Conservation (phyloP, 768 basidiomycete species). For the Suillus luteus region DNA sequence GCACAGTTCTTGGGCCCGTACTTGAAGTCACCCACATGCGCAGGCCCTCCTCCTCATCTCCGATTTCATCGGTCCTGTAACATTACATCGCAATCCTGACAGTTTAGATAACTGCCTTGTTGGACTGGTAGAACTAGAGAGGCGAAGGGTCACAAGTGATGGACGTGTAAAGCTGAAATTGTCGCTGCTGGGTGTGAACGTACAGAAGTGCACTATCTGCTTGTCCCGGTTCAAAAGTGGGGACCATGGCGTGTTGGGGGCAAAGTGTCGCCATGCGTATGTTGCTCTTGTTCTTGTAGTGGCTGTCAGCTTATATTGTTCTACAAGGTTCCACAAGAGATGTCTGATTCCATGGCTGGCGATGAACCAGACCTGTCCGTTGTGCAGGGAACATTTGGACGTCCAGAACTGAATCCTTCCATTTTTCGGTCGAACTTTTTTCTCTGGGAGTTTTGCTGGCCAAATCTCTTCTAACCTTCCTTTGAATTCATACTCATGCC, state of each 20-base stretch:
- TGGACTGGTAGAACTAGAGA: slow-evolving; percentile 55
- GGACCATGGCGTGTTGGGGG: slow-evolving; percentile 57
- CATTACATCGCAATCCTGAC: slow-evolving; percentile 25
- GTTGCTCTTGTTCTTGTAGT: slow-evolving; percentile 19
- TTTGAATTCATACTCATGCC: slow-evolving; percentile 5
- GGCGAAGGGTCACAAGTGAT: slow-evolving; percentile 58
- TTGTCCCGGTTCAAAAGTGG: slow-evolving; percentile 65
- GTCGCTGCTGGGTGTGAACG: slow-evolving; percentile 57
- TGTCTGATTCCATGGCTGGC: slow-evolving; percentile 67
- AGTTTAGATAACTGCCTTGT: slow-evolving; percentile 29
- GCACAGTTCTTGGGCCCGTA: slow-evolving; percentile 19
- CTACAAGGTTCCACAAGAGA: slow-evolving; percentile 54
- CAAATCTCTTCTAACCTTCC: slow-evolving; percentile 6
- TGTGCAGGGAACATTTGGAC: slow-evolving; percentile 55
- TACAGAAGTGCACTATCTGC: slow-evolving; percentile 76
- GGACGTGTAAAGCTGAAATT: slow-evolving; percentile 76
- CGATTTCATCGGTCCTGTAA: slow-evolving; percentile 62
- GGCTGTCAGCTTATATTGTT: slow-evolving; percentile 15
- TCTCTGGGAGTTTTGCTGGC: slow-evolving; percentile 4
- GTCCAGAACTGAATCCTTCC: slow-evolving; percentile 23
- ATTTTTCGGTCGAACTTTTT: slow-evolving; percentile 5
- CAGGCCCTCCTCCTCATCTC: slow-evolving; percentile 63
- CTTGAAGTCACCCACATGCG: slow-evolving; percentile 23
- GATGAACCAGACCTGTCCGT: slow-evolving; percentile 61
- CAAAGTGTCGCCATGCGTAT: slow-evolving; percentile 60